Conservation (phyloP, 2,329 filamentous ascomycete species). For the Zasmidium angulare region DNA sequence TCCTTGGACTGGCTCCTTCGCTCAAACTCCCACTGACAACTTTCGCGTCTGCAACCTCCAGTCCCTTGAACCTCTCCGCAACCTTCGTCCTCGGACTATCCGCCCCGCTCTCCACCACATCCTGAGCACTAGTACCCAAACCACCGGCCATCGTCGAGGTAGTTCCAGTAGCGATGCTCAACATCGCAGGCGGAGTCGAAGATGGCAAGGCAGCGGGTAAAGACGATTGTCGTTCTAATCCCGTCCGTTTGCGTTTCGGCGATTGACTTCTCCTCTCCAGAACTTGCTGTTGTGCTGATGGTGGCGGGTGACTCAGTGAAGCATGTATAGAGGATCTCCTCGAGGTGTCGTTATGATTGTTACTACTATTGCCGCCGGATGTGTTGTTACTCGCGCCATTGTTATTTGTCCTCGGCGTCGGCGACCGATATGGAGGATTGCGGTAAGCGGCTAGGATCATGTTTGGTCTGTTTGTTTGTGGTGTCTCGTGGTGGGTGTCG, state of each 20-base stretch:
- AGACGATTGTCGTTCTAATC: background rate
- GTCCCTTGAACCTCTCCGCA: slow-evolving; percentile 25
- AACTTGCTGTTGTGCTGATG: background rate
- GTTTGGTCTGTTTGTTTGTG: background rate
- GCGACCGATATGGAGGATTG: slow-evolving; percentile 27
- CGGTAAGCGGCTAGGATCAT: slow-evolving; percentile 23
- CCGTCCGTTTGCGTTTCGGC: slow-evolving; percentile 27
- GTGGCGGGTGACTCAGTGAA: background rate
- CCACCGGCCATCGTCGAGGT: no score
- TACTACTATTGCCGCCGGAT: background rate
- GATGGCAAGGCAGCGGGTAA: no score
- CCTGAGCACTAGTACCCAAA: background rate
- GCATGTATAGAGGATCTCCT: no score
- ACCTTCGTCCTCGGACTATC: slow-evolving; percentile 33
- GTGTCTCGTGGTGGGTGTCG: background rate
- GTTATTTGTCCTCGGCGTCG: slow-evolving; percentile 13
- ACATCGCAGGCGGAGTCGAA: background rate
- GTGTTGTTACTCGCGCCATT: no score
- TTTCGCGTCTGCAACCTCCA: slow-evolving; percentile 17
- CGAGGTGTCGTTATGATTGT: background rate
- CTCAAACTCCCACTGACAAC: background rate
- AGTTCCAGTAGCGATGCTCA: slow-evolving; percentile 13
- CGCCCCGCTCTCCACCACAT: slow-evolving; percentile 11
- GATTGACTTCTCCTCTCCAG: slow-evolving; percentile 8
- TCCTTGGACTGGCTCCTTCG: slow-evolving; percentile 18